Evolutionary conservation across 495 filamentous ascomycete species (phyloP), one percentile per base, ranked within the genome.

Genomic region (Penicillium psychrofluorescens): DNA sequence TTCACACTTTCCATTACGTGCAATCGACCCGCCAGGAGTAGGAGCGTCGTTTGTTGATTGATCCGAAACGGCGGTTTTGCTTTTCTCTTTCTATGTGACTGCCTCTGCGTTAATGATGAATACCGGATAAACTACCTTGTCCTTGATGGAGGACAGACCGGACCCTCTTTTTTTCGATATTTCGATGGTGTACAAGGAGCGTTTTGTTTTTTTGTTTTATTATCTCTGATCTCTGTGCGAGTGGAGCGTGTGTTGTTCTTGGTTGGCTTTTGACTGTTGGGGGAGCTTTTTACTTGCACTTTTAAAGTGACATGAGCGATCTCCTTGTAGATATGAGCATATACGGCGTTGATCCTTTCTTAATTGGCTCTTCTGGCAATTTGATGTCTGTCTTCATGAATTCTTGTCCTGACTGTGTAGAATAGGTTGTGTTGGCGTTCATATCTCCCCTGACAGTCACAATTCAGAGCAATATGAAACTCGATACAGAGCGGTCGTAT

Each of bases 321-420:
- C 53, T 61, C 56, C 54, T 67, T 70, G 67, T 70, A 70, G 67
- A 70, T 68, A 68, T 65, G 64, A 68, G 67, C 67, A 70, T 70
- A 55, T 58, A 59, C 48, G 67, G 67, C 63, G 67, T 67, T 67
- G 46, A 53, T 49, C 39, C 43, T 51, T 61, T 46, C 45, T 50
- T 36, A 43, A 40, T 54, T 57, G 45, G 50, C 58, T 46, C 44
- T 47, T 43, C 41, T 59, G 54, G 49, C 38, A 39, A 43, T 36
- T 35, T 53, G 53, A 44, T 22, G 4, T 6, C 22, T 22, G 22
- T 22, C 22, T 22, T 6, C 22, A 4, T 52, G 37, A 45, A 51
- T 45, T 33, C 43, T 44, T 43, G 54, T 43, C 46, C 45, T 44
- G 43, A 48, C 27, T 32, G 40, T 50, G 57, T 56, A 54, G 48